Evolutionary conservation across 1,139 yeast species (phyloP).

Genomic region (Saccharomycopsis hybrid): DNA sequence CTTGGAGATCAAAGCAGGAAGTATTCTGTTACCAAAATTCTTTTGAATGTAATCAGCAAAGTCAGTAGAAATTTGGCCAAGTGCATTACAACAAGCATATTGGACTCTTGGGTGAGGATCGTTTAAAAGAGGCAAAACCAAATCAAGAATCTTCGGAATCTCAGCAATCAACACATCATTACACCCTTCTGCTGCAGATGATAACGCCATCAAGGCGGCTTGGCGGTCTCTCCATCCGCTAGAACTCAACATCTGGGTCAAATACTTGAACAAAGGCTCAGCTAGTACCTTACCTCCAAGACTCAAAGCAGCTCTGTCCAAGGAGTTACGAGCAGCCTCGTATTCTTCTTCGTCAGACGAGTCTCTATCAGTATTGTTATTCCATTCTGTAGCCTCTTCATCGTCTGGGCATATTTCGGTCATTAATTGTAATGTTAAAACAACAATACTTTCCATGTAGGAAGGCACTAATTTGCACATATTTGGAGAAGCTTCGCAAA

Average conservation of each 20-base stretch:
- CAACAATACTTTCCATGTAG: conserved; percentile 67
- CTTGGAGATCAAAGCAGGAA: conserved; percentile 85
- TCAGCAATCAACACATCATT: conserved; percentile 80
- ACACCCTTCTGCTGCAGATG: conserved; percentile 97
- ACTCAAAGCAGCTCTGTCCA: conserved; percentile 82
- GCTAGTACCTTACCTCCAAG: conserved; percentile 81
- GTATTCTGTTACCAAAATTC: conserved; percentile 67
- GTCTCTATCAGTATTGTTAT: conserved; percentile 68
- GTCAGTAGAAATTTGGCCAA: conserved; percentile 98
- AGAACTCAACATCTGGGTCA: conserved; percentile 77
- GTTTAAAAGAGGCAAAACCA: conserved; percentile 73
- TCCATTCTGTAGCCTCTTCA: conserved; percentile 75
- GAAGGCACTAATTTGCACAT: conserved; percentile 83
- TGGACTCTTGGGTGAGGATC: conserved; percentile 93
- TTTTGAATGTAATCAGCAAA: conserved; percentile 86
- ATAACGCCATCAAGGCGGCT: conserved; percentile 94
- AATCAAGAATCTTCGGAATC: conserved; percentile 71
- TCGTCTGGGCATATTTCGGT: conserved; percentile 90
- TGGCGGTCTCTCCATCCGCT: conserved; percentile 89
- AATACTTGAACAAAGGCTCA: conserved; percentile 75
- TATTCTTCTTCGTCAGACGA: conserved; percentile 80
- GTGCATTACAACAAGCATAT: conserved; percentile 93
- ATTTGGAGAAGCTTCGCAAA: conserved; percentile 88
- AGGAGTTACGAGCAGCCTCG: conserved; percentile 88
- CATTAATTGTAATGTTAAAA: conserved; percentile 74